phyloP scores from a whole-genome alignment of 257 asterid species.

The Solanum phureja region DNA sequence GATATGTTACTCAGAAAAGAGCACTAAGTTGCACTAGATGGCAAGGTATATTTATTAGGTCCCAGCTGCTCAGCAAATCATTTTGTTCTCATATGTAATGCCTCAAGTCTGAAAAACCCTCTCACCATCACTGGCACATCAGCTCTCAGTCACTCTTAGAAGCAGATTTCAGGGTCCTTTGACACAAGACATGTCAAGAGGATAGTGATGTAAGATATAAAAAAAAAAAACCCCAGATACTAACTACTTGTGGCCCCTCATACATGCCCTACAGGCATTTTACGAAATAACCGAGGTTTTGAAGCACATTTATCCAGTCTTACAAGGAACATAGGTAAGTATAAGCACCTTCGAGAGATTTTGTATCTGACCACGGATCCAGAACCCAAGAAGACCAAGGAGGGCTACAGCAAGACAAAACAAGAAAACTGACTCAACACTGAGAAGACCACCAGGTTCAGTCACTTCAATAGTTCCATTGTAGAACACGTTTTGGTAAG shows the following conservation, averaged over 20 bases:
- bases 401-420: conserved; percentile 73
- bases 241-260: background rate
- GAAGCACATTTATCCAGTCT: background rate
- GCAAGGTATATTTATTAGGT: background rate
- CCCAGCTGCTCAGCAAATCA: background rate
- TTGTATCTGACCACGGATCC: conserved; percentile 63
- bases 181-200: background rate
- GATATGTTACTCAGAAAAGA: background rate
- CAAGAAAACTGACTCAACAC: conserved; percentile 92
- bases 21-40: background rate
- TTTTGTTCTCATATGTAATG: background rate
- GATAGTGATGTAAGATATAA: background rate
- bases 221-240: background rate
- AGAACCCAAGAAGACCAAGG: conserved; percentile 51
- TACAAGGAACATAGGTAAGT: background rate
- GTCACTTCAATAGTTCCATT: conserved; percentile 90
- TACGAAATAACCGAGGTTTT: background rate
- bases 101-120: background rate
- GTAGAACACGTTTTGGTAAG: conserved; percentile 77
- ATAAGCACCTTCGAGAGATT: conserved; percentile 62
- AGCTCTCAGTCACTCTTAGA: background rate
- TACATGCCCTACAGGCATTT: background rate
- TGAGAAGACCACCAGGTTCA: conserved; percentile 73
- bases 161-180: background rate
- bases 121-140: background rate